Percentiles rank a stretch among this genome's conserved stretches.
phyloP scores from a whole-genome alignment of 306 rosid species.

The Inga laurina region DNA sequence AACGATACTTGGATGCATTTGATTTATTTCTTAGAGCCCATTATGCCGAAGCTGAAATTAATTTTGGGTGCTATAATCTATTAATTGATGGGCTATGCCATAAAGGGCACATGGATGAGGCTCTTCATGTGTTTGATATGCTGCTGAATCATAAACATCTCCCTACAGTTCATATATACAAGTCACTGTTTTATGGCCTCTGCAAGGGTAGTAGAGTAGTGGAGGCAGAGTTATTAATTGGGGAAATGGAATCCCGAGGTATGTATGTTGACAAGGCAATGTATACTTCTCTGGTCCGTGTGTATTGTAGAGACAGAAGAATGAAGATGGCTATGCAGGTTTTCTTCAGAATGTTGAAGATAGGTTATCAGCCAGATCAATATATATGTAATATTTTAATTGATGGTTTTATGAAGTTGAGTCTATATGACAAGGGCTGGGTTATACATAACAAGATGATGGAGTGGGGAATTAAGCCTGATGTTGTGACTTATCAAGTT shows the following conservation, averaged over 20 bases:
- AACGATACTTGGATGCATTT: constrained; percentile 42
- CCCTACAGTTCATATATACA: constrained; percentile 45
- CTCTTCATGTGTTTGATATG: constrained; percentile 48
- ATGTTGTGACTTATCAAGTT: constrained; percentile 42
- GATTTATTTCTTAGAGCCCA: constrained; percentile 31
- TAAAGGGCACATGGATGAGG: constrained; percentile 44
- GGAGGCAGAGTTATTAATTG: constrained; percentile 45
- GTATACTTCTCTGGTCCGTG: constrained; percentile 49
- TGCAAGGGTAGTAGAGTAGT: constrained; percentile 40
- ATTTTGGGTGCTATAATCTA: constrained; percentile 33
- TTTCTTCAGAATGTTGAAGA: constrained; percentile 48
- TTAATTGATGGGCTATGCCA: constrained; percentile 49
- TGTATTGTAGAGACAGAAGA: constrained; percentile 43
- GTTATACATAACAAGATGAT: constrained; percentile 38
- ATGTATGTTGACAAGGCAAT: constrained; percentile 41
- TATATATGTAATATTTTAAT: constrained; percentile 42
- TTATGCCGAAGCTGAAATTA: constrained; percentile 29
- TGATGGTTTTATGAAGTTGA: constrained; percentile 44
- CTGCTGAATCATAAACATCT: constrained; percentile 25
- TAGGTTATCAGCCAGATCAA: constrained; percentile 44
- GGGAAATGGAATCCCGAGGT: constrained; percentile 48
- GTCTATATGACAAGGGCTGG: constrained; percentile 48
- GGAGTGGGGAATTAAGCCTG: constrained; percentile 47
- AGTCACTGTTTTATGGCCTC: constrained; percentile 49
- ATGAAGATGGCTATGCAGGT: constrained; percentile 55